A percentile compares a stretch with the other conserved stretches of the same genome.
These are phyloP conservation scores for Takashimella koratensis DNA, from an alignment of 1,284 basidiomycete species.

Conservation along the genomic window DNA sequence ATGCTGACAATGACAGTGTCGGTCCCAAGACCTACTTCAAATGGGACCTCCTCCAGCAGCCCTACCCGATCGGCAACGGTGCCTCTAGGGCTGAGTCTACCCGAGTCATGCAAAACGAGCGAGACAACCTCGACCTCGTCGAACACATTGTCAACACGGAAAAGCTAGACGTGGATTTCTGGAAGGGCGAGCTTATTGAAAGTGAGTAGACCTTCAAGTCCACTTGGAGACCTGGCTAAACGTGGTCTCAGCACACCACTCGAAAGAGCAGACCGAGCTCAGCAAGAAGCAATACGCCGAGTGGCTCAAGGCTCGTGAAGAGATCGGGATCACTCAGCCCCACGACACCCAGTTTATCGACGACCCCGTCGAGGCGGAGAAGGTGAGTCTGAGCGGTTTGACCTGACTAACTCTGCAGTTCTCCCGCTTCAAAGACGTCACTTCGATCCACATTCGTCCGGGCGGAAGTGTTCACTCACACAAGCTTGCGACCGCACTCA, in stretches of 20 bases:
- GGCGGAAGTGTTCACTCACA: conserved; percentile 26
- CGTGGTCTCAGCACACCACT: conserved; percentile 15
- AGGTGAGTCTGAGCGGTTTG: conserved; percentile 9
- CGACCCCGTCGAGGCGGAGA: conserved; percentile 27
- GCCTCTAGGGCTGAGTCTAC: conserved; percentile 13
- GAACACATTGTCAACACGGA: conserved; percentile 17
- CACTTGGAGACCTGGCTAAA: neutral
- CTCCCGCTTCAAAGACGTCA: conserved; percentile 16
- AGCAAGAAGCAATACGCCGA: conserved; percentile 10
- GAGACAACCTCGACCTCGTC: conserved; percentile 30
- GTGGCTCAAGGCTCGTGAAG: conserved; percentile 18
- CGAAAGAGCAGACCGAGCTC: conserved; percentile 9
- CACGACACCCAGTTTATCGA: conserved; percentile 25
- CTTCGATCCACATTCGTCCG: conserved; percentile 20
- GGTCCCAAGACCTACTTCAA: conserved; percentile 18
- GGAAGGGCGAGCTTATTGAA: conserved; percentile 25
- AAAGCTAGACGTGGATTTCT: conserved; percentile 25
- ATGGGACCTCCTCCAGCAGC: conserved; percentile 15
- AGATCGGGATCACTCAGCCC: conserved; percentile 12
- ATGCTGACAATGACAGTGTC: conserved; percentile 8
- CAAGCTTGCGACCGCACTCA: conserved; percentile 28
- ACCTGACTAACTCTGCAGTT: neutral
- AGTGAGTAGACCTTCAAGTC: conserved; percentile 6
- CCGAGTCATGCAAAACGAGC: conserved; percentile 21
- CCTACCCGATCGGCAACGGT: conserved; percentile 13